phyloP scores from a whole-genome alignment of 768 basidiomycete species.

The Trichaptum fuscoviolaceum region DNA sequence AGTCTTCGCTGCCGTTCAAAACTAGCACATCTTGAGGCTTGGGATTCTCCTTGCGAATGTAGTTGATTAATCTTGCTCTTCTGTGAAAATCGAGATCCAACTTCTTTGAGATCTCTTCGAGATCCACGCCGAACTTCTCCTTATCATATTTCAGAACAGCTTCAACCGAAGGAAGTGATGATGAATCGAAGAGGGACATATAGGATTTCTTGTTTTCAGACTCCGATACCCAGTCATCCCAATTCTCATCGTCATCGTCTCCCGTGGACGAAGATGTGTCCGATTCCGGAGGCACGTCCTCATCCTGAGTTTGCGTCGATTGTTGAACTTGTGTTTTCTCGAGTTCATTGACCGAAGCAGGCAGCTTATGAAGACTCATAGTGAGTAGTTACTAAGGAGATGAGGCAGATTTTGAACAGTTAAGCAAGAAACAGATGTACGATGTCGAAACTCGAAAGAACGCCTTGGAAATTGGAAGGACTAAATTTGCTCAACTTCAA shows the following conservation, averaged over 20 bases:
- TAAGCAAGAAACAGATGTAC: not conserved
- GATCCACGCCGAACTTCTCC: slow-evolving; percentile 53
- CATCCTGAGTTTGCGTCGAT: not conserved
- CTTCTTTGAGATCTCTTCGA: slow-evolving; percentile 43
- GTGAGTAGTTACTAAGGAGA: not conserved
- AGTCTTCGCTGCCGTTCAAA: slow-evolving; percentile 52
- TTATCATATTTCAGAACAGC: slow-evolving; percentile 63
- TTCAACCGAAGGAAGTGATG: slow-evolving; percentile 49
- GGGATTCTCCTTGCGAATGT: slow-evolving; percentile 68
- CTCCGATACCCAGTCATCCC: slow-evolving; percentile 80
- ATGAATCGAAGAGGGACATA: slow-evolving; percentile 72
- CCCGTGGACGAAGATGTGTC: not conserved
- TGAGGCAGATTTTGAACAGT: not conserved
- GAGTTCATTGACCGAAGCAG: slow-evolving; percentile 1
- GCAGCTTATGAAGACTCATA: slow-evolving; percentile 2
- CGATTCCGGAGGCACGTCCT: not conserved
- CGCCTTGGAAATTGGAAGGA: not conserved
- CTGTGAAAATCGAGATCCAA: slow-evolving; percentile 79
- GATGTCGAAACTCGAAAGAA: not conserved
- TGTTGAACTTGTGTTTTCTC: not conserved
- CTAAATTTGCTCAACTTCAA: not conserved
- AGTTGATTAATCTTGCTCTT: slow-evolving; percentile 80
- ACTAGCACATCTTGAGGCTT: slow-evolving; percentile 37
- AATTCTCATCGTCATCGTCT: slow-evolving; percentile 51
- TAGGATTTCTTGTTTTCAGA: slow-evolving; percentile 48